Conservation (phyloP, 2,329 filamentous ascomycete genomes). For the Beauveria medogensis region DNA sequence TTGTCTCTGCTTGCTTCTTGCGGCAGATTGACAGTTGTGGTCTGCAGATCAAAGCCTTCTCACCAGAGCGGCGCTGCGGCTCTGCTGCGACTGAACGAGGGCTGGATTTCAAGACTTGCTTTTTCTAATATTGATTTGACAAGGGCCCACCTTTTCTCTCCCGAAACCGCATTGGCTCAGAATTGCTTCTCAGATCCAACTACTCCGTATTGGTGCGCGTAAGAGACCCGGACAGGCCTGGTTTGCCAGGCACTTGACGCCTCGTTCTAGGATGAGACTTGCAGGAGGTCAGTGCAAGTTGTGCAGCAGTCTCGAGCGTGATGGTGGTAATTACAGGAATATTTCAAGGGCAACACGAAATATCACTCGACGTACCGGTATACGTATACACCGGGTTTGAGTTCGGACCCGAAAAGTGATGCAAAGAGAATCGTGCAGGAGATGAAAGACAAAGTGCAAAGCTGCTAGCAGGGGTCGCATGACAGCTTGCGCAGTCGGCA, state of each 20-base stretch:
- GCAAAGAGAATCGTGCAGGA: not conserved
- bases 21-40: not conserved
- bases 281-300: slow-evolving; percentile 2
- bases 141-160: not conserved
- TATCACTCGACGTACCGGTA: not conserved
- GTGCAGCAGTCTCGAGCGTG: not conserved
- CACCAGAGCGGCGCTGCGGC: not conserved
- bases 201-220: not conserved
- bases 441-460: not conserved
- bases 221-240: not conserved
- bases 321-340: slow-evolving; percentile 8
- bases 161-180: too few relatives aligned
- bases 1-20: slow-evolving; percentile 3
- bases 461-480: not conserved
- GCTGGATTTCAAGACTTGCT: not conserved
- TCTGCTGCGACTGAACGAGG: not conserved
- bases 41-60: not conserved
- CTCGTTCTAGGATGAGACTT: slow-evolving; percentile 4
- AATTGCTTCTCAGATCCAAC: too few relatives aligned
- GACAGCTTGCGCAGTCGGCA: not conserved
- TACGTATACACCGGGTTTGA: not conserved
- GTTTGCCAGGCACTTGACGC: not conserved
- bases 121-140: not conserved
- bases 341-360: not conserved
- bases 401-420: not conserved